Base-by-base conservation (phyloP, 2,329 filamentous ascomycete genomes). In the Hypoxylon sp. region DNA sequence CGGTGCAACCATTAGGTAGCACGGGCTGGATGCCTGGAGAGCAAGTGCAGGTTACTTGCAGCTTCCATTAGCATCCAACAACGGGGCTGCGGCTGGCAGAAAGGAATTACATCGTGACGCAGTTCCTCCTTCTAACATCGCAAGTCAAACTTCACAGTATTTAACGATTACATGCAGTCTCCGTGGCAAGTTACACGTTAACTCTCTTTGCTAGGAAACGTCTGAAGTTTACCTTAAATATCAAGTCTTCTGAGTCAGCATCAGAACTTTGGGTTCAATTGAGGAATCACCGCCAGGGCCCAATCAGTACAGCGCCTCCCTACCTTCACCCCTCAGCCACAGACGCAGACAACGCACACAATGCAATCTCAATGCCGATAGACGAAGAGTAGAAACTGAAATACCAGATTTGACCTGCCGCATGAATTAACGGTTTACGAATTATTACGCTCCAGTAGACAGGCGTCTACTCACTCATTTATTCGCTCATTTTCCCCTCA, bases 361-460 rank as follows among this genome's bases (percentile, higher is more conserved):
- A 37, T 21, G 21, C 11, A 11, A 27, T 23, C 9, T 52, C 21
- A 21, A 52, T 34, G 2, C 23, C 30, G 32, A 37, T 21, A 39
- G 8, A n/a, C 4, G 1, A 41, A 41, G 34, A 41, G 37, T 41
- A 23, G 14, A 41, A 34, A 34, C 21, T 27, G 16, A 29, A n/a
- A 16, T 16, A 39, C 5, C n/a, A 12, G 34, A 5, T 39, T 27
- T 53, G 5, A 25, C 11, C 30, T 52, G 3, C 23, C 14, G 32
- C 32, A 41, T 39, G 8, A 53, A 53, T 53, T 9, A 5, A 53
- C 34, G 19, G 41, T 21, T 53, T 16, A 53, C 21, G 19, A 11
- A 29, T 21, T 34, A 41, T 41, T 21, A 9, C 37, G 5, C 6
- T 12, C n/a, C 19, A 32, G 30, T 16, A 23, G 19, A 19, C 34